Base-by-base conservation (phyloP, 495 filamentous ascomycete genomes). In the Trichoderma orchidacearum region DNA sequence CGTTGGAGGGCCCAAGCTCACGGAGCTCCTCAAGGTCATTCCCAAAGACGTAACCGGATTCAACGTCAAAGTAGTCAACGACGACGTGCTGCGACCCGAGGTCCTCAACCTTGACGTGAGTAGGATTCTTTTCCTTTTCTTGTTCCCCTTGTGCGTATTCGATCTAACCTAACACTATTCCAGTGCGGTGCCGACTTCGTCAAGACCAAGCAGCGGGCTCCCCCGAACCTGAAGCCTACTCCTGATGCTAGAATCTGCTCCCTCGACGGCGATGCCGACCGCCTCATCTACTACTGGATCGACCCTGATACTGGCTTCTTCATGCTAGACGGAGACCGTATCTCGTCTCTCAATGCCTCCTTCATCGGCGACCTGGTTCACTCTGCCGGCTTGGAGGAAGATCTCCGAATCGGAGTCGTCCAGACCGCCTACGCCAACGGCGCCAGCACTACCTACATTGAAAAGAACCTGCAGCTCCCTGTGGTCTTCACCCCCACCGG, bases 391-490 rank as follows among this genome's bases (percentile, higher is more conserved):
- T 78, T 98, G 27, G 75, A 81, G 35, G 80, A 85, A 17, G 82
- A 89, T 48, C 75, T 97, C 54, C 89, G 84, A 64, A 89, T 96
- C 58, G 92, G 91, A 59, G 88, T 98, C 36, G 84, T 98, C 5
- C 94, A 98, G 70, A 97, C 93, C 5, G 93, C 93, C 18, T 98
- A 98, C 68, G 94, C 93, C 68, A 98, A 98, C 68, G 93, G 94
- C 32, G 82, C 90, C n/a, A 89, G 85, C 66, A 98, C 94, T 13
- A 82, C 86, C 55, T 97, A 95, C 69, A 85, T 98, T 54, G 81
- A 84, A 56, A 84, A 93, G 64, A 85, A 86, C 57, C 80, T 98
- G 27, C 88, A 89, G 62, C 83, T 98, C 25, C 89, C 89, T 18
- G 89, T 93, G 21, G 82, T 92, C 55, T 96, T 88, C 79, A 97